Base-by-base conservation (phyloP, 106 monocot species). In the Vanilla planifolia region DNA sequence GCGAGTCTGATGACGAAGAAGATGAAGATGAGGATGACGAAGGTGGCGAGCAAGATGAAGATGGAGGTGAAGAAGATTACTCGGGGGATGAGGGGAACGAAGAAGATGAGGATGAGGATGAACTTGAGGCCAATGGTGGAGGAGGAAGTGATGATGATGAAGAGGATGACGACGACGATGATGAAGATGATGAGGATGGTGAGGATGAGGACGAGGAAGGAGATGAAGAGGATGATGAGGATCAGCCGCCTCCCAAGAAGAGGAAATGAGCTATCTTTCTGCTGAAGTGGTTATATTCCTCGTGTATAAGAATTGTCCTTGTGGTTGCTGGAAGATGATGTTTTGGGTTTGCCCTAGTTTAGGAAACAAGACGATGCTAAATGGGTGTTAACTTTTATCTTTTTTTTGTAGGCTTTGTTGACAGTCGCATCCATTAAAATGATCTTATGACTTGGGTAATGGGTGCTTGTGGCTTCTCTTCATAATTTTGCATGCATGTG, bases 181-280 rank as follows among this genome's bases (percentile, higher is more conserved):
- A 57, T 35, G 57, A 33, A 0, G 57, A 57, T 33, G 57, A 36
- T 7, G 57, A 35, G 0, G 55, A 55, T 55, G 55, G 33, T 0
- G 57, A 57, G 4, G 35, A 57, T 35, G 57, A 57, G 11, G 57
- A 57, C 2, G 57, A 57, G 28, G 57, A 19, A 19, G 57, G 35
- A 7, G 56, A 56, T 8, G 57, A 57, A 21, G 57, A 57, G 0
- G 57, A 57, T 2, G 57, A 57, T 34, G 57, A 57, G 13, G 57
- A 57, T 57, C 57, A 57, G 11, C 57, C 57, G 4, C 57, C 57
- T 0, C 35, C 57, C 35, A 57, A 57, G 57, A 57, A 57, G 35
- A 57, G 28, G 21, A 57, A 57, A 35, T 57, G 32, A 57, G 35
- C 20, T 19, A 35, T 33, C 35, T 36, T n/a, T 53, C 20, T 30